Evolutionary conservation across 495 filamentous ascomycete genomes (phyloP), one percentile per base, ranked within the genome.

Genomic region (Evansstolkia leycettana): DNA sequence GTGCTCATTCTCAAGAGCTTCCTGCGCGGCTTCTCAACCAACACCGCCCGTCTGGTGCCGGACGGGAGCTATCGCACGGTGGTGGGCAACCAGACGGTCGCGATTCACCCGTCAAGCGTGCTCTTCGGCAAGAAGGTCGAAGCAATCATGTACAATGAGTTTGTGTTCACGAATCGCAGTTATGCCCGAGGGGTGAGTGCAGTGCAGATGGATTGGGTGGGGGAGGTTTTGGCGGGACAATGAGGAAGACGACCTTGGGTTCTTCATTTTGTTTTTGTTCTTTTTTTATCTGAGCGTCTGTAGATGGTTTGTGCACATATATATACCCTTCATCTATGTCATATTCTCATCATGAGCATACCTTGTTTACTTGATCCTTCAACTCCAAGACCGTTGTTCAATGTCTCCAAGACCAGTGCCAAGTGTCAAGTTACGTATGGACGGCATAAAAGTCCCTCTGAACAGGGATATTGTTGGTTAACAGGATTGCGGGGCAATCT

Each of bases 61-160:
- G 90, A 96, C 48, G 78, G 81, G 6, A 84, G 78, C 49, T 98
- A 94, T 41, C 73, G 77, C 26, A 96, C 89, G 0, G 62, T 87
- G 0, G 62, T 83, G 2, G 87, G 86, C 2, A 85, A 86, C 40
- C 84, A 95, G 37, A 74, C 72, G 0, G 84, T 99, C 7, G 75
- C 82, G 0, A 83, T 99, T 17, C 92, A 99, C 51, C 92, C 92
- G 0, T 78, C 76, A 0, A 93, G 84, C 49, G 80, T 82, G 2
- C 51, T 99, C 4, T 84, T 84, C 48, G 84, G 89, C 7, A 75
- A 78, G 58, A 94, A 89, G 57, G 72, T 79, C 37, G 89, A 95
- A 65, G 89, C 85, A 0, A 90, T 99, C 45, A 78, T 96, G 76
- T 99, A 89, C 48, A 73, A 88, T 43, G 88, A 99, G 54, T 87